Base-by-base conservation (phyloP, 1,284 basidiomycete species). In the Amylostereum chailletii region DNA sequence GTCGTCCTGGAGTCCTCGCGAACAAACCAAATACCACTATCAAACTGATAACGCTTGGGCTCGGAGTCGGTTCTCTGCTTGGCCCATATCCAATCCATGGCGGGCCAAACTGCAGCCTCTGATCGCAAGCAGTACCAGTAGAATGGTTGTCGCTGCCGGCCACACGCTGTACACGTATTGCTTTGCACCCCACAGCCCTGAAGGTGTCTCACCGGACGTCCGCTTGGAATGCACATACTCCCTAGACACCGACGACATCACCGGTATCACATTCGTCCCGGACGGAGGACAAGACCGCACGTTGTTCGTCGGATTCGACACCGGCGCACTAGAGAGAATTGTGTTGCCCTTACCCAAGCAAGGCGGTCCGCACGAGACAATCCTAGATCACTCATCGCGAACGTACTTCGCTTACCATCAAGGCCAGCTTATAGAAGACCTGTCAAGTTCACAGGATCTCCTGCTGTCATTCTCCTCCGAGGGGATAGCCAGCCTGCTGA, bases 21-120 rank as follows among this genome's bases (percentile, higher is more conserved):
- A 58, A 1, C 71, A 72, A 53, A 72, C 75, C 27, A 73, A 71
- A 47, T 81, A 84, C 58, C 69, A 85, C 56, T 62, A 64, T 19
- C 60, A 79, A 5, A 63, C 74, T 1, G 83, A 87, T 58, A 54
- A 59, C 3, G 69, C 76, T 11, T 90, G 86, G 86, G 55, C 66
- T 2, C 59, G 57, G 10, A 60, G 63, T 42, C 58, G 65, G 46
- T 85, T 86, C 53, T 65, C 84, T 36, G 83, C 85, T 2, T 76
- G 83, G 3, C 86, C 86, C 1, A 69, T 89, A 10, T 76, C 79
- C n/a, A 69, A 68, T 34, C 72, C 77, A 11, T 88, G 86, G 86
- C 41, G 58, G 7, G 71, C 68, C 37, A 83, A 76, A 58, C 64
- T 75, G 4, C 79, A 78, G 49, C 80, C 86, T 5, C 57, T 71